Base-by-base conservation (phyloP, 345 rosid genomes). In the Gossypium longicalyx region DNA sequence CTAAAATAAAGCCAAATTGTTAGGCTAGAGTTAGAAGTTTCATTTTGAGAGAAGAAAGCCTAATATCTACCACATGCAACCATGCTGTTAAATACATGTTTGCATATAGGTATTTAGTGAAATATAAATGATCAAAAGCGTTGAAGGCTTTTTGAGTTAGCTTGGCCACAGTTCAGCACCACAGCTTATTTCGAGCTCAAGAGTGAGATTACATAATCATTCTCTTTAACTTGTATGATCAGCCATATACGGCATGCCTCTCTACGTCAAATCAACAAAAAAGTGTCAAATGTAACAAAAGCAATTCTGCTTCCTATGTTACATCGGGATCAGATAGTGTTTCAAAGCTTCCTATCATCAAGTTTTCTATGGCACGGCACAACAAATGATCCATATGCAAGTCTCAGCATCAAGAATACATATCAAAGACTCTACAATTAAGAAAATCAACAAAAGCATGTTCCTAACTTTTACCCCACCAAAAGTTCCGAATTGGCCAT, bases 291-390 rank as follows among this genome's bases (percentile, higher is more conserved):
- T 64, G 43, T 2, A 38, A 64, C 25, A 63, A 63, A 34, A 63
- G 10, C 22, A 62, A 34, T 62, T 62, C 19, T 25, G 4, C 20
- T 19, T 44, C 25, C 70, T 23, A 56, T 23, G 2, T 13, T 66
- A 27, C 70, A 66, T 2, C 59, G 4, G 61, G 11, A 22, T 20
- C 38, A 7, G 29, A 22, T 66, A 29, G 47, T 20, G 57, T 19
- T 43, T 29, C 22, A 51, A 69, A 51, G 72, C 59, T 69, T 69
- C 58, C 29, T 12, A 47, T 2, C 53, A 67, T 67, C 56, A 68
- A 66, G 11, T 68, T 48, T 68, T 48, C 17, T 12, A 70, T n/a
- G 19, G 4, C 45, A 68, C 8, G 9, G 52, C 2, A 22, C 19
- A 25, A 41, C 7, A 56, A 27, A 49, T 7, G 44, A 45, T 47